Conservation (phyloP, 331 rosid genomes). For the Arachis monticola region DNA sequence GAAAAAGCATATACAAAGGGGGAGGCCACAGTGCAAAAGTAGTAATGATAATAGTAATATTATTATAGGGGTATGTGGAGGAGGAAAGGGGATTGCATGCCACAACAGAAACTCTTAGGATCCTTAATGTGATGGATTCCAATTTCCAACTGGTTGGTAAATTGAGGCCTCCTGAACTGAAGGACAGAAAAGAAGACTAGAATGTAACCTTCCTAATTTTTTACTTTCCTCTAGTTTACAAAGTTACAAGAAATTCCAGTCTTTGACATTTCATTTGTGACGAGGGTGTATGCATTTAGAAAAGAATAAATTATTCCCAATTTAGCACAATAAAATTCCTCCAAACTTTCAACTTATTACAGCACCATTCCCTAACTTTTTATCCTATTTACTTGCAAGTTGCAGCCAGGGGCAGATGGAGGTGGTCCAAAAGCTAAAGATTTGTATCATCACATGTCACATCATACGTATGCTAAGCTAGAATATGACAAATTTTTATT, state of each 20-base stretch:
- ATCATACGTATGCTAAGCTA: no score
- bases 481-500: no score
- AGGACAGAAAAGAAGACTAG: background rate
- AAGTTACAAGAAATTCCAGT: background rate
- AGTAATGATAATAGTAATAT: background rate
- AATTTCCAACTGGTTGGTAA: slow-evolving; percentile 9
- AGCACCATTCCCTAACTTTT: slow-evolving; percentile 5
- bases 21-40: background rate
- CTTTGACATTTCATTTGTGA: background rate
- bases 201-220: background rate
- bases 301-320: slow-evolving; percentile 8
- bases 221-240: background rate
- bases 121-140: slow-evolving; percentile 6
- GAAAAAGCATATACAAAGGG: slow-evolving; percentile 2
- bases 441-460: no score
- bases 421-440: no score
- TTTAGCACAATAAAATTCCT: background rate
- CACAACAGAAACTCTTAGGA: slow-evolving; percentile 16
- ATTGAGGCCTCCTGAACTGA: background rate
- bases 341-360: slow-evolving; percentile 18
- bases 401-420: background rate
- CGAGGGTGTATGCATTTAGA: background rate
- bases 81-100: slow-evolving; percentile 5
- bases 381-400: slow-evolving; percentile 29
- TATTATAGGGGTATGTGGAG: background rate